Percentiles rank a stretch among this genome's conserved stretches.
phyloP scores from a whole-genome alignment of 331 rosid species.

The Spiraea crenata region DNA sequence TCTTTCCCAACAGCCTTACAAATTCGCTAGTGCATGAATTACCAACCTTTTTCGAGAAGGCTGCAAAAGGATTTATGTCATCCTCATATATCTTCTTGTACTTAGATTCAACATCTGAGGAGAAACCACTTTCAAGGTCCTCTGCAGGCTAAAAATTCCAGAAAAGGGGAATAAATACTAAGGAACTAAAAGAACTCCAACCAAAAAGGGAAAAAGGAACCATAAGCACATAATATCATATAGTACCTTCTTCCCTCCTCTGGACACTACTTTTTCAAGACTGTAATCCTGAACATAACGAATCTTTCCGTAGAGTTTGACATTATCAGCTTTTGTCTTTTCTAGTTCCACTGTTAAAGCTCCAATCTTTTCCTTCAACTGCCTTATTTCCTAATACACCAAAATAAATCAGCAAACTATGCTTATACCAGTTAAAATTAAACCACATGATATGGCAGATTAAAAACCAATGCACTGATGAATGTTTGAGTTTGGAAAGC shows the following conservation, averaged over 20 bases:
- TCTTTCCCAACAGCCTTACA: conserved; percentile 1
- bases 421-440: conserved; percentile 11
- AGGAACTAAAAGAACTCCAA: not conserved
- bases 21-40: conserved; percentile 9
- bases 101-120: conserved; percentile 95
- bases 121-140: conserved; percentile 92
- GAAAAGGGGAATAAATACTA: not conserved
- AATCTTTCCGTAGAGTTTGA: conserved; percentile 92
- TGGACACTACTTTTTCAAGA: conserved; percentile 82
- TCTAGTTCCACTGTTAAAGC: conserved; percentile 73
- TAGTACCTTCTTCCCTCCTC: conserved; percentile 89
- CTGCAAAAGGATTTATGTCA: conserved; percentile 98
- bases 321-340: conserved; percentile 90
- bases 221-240: conserved; percentile 1
- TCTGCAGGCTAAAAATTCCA: conserved; percentile 66
- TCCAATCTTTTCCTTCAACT: conserved; percentile 88
- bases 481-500: conserved; percentile 4
- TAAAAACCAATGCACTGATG: not conserved
- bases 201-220: not conserved
- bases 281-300: conserved; percentile 98
- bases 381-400: conserved; percentile 72
- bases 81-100: conserved; percentile 97
- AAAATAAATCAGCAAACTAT: conserved; percentile 23
- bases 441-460: conserved; percentile 12
- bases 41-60: conserved; percentile 90